These are phyloP conservation scores for Chrysochromulina parva DNA, from an alignment of 78 protist species.

Conservation along the genomic window DNA sequence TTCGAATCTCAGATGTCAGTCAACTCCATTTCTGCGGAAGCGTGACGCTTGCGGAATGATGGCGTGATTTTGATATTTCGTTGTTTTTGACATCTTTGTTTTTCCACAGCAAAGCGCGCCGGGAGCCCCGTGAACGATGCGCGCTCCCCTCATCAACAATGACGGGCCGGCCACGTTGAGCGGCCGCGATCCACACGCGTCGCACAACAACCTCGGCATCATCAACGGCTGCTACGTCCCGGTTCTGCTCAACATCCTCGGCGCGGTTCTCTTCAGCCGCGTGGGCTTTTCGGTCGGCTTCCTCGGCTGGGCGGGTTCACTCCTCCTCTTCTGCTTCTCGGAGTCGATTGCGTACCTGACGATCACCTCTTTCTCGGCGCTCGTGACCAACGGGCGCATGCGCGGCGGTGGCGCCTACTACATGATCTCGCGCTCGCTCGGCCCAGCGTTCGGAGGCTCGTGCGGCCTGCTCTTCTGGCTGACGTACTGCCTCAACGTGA, in stretches of 20 bases:
- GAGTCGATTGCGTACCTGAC: conserved; percentile 55
- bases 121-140: too few relatives aligned
- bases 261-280: conserved; percentile 54
- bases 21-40: too few relatives aligned
- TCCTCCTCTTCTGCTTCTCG: conserved; percentile 29
- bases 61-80: too few relatives aligned
- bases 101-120: too few relatives aligned
- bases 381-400: conserved; percentile 84
- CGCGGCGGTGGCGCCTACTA: conserved; percentile 82
- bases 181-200: too few relatives aligned
- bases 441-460: conserved; percentile 72
- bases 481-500: conserved; percentile 58
- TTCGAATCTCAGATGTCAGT: too few relatives aligned
- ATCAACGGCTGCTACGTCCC: conserved; percentile 34
- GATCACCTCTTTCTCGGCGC: conserved; percentile 76
- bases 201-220: conserved; percentile 24
- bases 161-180: too few relatives aligned
- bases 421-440: conserved; percentile 78
- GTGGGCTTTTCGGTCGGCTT: conserved; percentile 76
- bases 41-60: too few relatives aligned
- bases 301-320: conserved; percentile 36
- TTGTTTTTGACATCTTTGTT: too few relatives aligned
- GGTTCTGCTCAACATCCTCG: conserved; percentile 45
- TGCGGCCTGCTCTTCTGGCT: conserved; percentile 71
- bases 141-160: too few relatives aligned